phyloP scores from a whole-genome alignment of 2,329 filamentous ascomycete genomes.

The Metarhizium anisopliae region DNA sequence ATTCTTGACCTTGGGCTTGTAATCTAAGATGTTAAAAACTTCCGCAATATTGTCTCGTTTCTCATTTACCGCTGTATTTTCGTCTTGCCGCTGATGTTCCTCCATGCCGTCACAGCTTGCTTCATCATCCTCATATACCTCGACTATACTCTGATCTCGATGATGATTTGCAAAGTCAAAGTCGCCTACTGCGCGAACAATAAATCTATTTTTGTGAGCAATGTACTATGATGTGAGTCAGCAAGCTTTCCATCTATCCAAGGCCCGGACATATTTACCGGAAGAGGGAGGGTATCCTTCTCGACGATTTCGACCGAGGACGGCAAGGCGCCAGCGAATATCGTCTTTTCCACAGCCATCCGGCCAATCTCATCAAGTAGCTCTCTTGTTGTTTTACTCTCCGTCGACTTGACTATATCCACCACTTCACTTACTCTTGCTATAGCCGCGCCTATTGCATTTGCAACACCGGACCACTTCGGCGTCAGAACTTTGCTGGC shows the following conservation, averaged over 20 bases:
- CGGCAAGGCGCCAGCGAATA: background rate
- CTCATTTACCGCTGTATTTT: background rate
- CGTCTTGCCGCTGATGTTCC: background rate
- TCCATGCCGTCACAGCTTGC: background rate
- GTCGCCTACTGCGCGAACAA: background rate
- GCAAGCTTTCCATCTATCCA: background rate
- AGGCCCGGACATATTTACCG: background rate
- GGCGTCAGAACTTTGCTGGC: conserved; percentile 49
- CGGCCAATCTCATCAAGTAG: no score
- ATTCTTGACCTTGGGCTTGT: background rate
- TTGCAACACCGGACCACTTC: conserved; percentile 49
- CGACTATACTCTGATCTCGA: background rate
- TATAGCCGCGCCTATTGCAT: conserved; percentile 56
- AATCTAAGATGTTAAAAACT: background rate
- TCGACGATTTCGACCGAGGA: background rate
- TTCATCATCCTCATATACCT: background rate
- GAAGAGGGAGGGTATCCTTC: background rate
- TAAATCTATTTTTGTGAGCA: no score
- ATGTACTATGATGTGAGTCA: background rate
- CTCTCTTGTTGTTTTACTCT: conserved; percentile 13
- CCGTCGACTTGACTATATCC: conserved; percentile 41
- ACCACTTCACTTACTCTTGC: conserved; percentile 48
- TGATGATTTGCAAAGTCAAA: background rate
- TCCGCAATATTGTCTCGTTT: background rate
- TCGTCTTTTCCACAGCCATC: no score